Base-by-base conservation (phyloP, 768 basidiomycete genomes). In the Russula compacta region DNA sequence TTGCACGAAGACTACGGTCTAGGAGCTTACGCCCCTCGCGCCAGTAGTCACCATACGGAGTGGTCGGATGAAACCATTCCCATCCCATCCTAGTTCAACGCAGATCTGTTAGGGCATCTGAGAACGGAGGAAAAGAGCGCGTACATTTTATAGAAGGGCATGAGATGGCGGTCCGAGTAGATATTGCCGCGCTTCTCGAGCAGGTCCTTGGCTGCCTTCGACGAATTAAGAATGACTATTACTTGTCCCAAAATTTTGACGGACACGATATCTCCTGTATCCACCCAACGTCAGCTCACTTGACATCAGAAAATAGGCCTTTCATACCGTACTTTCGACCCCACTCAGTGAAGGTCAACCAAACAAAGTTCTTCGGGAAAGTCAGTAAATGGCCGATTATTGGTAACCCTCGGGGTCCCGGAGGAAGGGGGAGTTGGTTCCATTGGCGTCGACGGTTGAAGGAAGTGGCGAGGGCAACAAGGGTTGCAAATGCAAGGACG, bases 181-280 rank as follows among this genome's bases (percentile, higher is more conserved):
- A 79, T 76, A 15, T 67, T 67, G 4, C 78, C 77, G 8, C 79
- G 76, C 33, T 71, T 69, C 49, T 81, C 79, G 24, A 84, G 72
- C 11, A 84, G 71, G 46, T 80, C 79, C 33, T 71, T 66, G 5
- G 73, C 77, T 6, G 73, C 70, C 55, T 72, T 72, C 21, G 71
- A 70, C n/a, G 75, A 75, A 69, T 79, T 82, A 15, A 84, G 69
- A 61, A 82, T 68, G 44, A 83, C 71, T 11, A 77, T 71, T 15
- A 70, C 72, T 11, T 71, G 72, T 56, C 79, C 80, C 56, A 79
- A 73, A 12, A 78, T 67, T 33, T 73, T 73, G 57, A 79, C 78
- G 14, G 78, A 78, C 21, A 84, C 73, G 15, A 84, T 65, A 51
- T 64, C 67, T 50, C 68, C 68, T 69, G 57, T 24, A 29, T 3